Conservation (phyloP, 202 grass and related monocot species). For the Setaria italica region DNA sequence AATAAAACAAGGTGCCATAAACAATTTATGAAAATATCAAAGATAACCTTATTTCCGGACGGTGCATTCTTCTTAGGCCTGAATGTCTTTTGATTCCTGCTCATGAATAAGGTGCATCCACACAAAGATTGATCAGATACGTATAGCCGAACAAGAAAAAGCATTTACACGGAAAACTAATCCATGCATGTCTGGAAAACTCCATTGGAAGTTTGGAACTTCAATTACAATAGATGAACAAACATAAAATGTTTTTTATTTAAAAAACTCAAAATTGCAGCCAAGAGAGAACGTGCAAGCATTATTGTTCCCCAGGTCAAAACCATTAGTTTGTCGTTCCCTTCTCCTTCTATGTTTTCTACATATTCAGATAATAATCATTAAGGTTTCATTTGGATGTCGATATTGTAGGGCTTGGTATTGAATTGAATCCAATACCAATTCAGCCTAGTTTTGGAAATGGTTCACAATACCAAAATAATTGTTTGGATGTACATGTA, state of each 20-base stretch:
- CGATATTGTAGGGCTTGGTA: no score
- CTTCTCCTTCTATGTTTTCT: background rate
- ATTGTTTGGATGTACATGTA: no score
- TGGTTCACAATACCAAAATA: no score
- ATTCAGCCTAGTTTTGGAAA: no score
- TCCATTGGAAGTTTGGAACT: background rate
- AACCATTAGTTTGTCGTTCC: background rate
- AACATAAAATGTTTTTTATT: background rate
- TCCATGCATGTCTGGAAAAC: background rate
- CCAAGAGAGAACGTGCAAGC: background rate
- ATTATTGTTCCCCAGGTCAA: conserved; percentile 4
- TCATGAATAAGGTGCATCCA: background rate
- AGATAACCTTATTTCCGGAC: conserved; percentile 72
- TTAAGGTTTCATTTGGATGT: no score
- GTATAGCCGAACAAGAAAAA: background rate
- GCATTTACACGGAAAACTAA: background rate
- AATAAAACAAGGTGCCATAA: background rate
- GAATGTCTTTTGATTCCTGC: conserved; percentile 85
- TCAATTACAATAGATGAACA: background rate
- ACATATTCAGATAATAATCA: background rate
- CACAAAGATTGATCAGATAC: conserved; percentile 16
- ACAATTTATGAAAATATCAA: background rate
- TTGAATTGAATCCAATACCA: no score
- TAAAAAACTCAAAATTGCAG: background rate
- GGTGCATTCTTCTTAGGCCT: conserved; percentile 82